Percentiles rank a stretch among this genome's conserved stretches.
phyloP scores from a whole-genome alignment of 1,139 yeast species.

The Yamadazyma taylorii region DNA sequence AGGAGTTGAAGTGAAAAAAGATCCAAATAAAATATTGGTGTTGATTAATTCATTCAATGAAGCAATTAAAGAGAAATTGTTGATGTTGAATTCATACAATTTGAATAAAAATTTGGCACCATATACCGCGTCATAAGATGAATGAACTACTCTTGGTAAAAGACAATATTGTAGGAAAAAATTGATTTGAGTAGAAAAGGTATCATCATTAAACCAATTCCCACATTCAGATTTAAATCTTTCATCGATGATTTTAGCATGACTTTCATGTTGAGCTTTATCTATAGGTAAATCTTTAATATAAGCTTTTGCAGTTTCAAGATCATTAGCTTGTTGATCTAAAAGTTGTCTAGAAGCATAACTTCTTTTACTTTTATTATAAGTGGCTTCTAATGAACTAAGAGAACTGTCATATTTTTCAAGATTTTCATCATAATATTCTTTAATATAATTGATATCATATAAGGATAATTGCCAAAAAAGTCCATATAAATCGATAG shows the following conservation, averaged over 20 bases:
- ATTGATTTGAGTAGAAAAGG: constrained; percentile 20
- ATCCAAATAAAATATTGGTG: constrained; percentile 52
- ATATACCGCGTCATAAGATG: constrained; percentile 83
- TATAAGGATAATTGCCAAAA: constrained; percentile 81
- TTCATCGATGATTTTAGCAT: constrained; percentile 14
- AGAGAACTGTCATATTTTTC: constrained; percentile 18
- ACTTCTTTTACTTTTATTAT: constrained; percentile 29
- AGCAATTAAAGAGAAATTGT: constrained; percentile 43
- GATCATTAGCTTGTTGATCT: constrained; percentile 29
- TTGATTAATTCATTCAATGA: constrained; percentile 53
- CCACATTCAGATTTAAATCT: constrained; percentile 18
- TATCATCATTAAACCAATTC: constrained; percentile 25
- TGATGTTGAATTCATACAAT: constrained; percentile 43
- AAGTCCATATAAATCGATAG: constrained; percentile 49
- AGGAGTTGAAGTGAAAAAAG: constrained; percentile 71
- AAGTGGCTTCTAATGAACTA: constrained; percentile 28
- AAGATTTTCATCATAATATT: constrained; percentile 52
- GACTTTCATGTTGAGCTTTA: constrained; percentile 32
- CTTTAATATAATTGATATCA: constrained; percentile 61
- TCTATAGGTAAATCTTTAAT: constrained; percentile 27
- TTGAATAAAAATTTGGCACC: constrained; percentile 61
- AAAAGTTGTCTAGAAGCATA: constrained; percentile 30
- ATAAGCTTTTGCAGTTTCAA: constrained; percentile 26
- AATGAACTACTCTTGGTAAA: constrained; percentile 74
- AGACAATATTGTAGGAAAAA: constrained; percentile 63